Evolutionary conservation across 2,329 filamentous ascomycete species (phyloP), one percentile per base, ranked within the genome.

Genomic region (Eurotiales sp.): DNA sequence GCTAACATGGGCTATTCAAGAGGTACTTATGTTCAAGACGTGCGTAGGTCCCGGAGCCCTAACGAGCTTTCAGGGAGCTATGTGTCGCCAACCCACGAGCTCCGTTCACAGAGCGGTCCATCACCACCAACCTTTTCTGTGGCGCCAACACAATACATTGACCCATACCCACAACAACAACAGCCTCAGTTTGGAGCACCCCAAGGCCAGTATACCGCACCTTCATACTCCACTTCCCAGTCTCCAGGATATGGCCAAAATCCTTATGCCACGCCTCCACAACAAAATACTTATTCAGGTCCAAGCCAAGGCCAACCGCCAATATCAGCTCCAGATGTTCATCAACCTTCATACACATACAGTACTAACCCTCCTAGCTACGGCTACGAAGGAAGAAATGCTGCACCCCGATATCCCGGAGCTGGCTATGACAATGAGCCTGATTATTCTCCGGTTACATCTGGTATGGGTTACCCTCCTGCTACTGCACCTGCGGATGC

Each of bases 11-110:
- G 70, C 54, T 65, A 72, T 61, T 48, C 48, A 37, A 59, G 68
- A 66, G 70, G 70, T 66, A 72, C 62, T 61, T 71, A 71, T 59
- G 63, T 61, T 59, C 69, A 72, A 60, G 64, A 68, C 56, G 58
- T 64, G 51, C 65, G 63, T 51, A 58, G 64, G 54, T 62, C 67
- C 53, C 64, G 65, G 51, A 60, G 62, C 53, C 68, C 70, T 67
- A 72, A 68, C 63, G 62, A 63, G 59, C 58, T 62, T 57, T 55
- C 64, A 65, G 64, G 60, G 46, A 67, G 51, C 55, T 73, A 72
- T 63, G 58, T 64, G 53, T 65, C 70, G 43, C 51, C 64, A 37
- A 63, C 69, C 42, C 68, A 70, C 60, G 70, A 72, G 58, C 60
- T 61, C 53, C 65, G 69, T 46, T 68, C 66, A 50, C 47, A 51